Evolutionary conservation across 2,329 filamentous ascomycete genomes (phyloP), one percentile per base, ranked within the genome.

Genomic region (Clarireedia homoeocarpa): DNA sequence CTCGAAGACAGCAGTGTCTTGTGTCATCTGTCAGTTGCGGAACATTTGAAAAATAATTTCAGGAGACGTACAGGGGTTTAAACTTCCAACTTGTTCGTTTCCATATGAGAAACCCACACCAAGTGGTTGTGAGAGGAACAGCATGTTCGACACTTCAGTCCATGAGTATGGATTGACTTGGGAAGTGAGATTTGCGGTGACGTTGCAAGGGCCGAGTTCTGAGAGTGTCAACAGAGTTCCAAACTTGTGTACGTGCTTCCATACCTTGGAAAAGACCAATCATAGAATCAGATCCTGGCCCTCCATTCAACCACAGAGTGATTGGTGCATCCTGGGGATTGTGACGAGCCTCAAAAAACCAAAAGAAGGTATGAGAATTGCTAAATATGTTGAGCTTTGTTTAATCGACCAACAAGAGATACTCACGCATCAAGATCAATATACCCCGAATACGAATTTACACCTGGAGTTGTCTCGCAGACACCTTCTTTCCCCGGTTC

Each of bases 101-200:
- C 88, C 86, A 65, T 80, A 83, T 1, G 83, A 86, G 62, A 86
- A 83, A 17, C 81, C 80, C 47, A 87, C 79, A 67, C 88, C 83
- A 56, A 84, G 81, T 10, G 84, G 84, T 76, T 89, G 76, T 57
- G 78, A 76, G 14, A 75, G 63, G 54, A 71, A 75, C 14, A 76
- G 63, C 66, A 82, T 69, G 57, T 82, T 82, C 27, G 77, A 77
- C 54, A 71, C 72, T 51, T 75, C 75, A 64, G 84, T 82, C 81
- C 82, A 87, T 7, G 81, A 79, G 76, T 82, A 86, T 53, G 81
- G 80, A 44, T 72, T 73, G 53, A 77, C 61, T 51, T 75, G 60
- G 15, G 69, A 50, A 9, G 58, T 61, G 2, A 62, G 54, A 44
- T 64, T 62, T 39, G 65, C 65, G 5, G 68, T 71, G 26, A 75